A percentile compares a stretch with the other conserved stretches of the same genome.
Conservation (phyloP, 352 stramenopile genomes). For the Pythium rhizo-oryzae region DNA sequence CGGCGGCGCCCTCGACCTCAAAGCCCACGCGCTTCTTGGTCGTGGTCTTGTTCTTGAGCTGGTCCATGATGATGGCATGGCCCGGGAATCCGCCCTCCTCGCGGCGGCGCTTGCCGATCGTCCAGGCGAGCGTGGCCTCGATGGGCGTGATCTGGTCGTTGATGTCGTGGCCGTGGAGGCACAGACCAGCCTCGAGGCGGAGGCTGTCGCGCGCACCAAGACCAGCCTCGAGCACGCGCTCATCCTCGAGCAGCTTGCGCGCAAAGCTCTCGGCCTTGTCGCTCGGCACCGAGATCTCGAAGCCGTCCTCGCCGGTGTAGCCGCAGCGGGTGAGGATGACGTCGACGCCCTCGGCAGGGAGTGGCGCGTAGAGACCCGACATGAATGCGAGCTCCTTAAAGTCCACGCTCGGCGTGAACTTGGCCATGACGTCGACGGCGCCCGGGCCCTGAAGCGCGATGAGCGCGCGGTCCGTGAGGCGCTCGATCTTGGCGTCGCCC, state of each 20-base stretch:
- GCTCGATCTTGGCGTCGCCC: constrained; percentile 95
- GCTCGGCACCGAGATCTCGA: constrained; percentile 95
- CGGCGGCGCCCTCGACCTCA: constrained; percentile 94
- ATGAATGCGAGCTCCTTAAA: constrained; percentile 96
- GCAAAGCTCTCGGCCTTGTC: constrained; percentile 58
- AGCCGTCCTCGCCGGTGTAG: constrained; percentile 99
- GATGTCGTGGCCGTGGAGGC: constrained; percentile 99
- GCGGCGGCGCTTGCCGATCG: constrained; percentile 84
- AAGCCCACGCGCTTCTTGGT: constrained; percentile 96
- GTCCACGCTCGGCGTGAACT: constrained; percentile 89
- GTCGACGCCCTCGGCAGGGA: constrained; percentile 68
- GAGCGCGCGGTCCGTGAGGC: constrained; percentile 92
- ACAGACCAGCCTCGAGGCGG: constrained; percentile 97
- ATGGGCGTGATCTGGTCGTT: constrained; percentile 95
- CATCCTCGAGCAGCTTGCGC: constrained; percentile 56
- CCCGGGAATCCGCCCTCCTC: constrained; percentile 94
- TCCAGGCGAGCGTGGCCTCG: constrained; percentile 95
- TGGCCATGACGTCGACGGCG: constrained; percentile 82
- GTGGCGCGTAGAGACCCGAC: constrained; percentile 89
- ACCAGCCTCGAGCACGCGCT: constrained; percentile 90
- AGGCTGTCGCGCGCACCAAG: constrained; percentile 97
- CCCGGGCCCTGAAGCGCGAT: constrained; percentile 96
- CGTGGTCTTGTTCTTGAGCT: constrained; percentile 94
- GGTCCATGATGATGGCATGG: constrained; percentile 94
- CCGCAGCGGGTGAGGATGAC: constrained; percentile 95